These are phyloP conservation scores for Oryza brachyantha DNA, from an alignment of 176 grass and related monocot genomes.

Conservation along the genomic window DNA sequence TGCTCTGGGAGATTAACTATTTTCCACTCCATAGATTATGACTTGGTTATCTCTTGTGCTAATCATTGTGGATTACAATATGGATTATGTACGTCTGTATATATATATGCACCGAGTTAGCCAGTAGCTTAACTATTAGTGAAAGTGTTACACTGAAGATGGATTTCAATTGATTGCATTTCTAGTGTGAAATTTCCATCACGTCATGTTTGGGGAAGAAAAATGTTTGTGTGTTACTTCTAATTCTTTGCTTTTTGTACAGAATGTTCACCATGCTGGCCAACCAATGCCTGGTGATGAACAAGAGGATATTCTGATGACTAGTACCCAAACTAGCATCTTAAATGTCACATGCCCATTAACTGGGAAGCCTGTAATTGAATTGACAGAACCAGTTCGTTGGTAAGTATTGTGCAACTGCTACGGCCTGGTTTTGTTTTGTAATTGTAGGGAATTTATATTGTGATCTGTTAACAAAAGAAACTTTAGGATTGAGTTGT, in stretches of 20 bases:
- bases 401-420: slow-evolving; percentile 65
- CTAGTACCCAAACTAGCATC: slow-evolving; percentile 61
- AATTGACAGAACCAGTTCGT: slow-evolving; percentile 74
- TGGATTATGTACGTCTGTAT: neutral
- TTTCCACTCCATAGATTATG: neutral
- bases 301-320: slow-evolving; percentile 94
- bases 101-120: neutral
- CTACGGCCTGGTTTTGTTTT: neutral
- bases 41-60: neutral
- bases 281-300: slow-evolving; percentile 92
- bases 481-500: neutral
- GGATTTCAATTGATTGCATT: neutral
- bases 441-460: neutral
- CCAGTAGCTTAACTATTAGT: neutral
- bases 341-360: slow-evolving; percentile 67
- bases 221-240: neutral
- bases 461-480: neutral
- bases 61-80: neutral
- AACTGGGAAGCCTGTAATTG: slow-evolving; percentile 70
- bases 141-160: neutral
- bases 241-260: slow-evolving; percentile 16
- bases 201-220: neutral
- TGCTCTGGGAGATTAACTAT: no score
- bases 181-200: neutral
- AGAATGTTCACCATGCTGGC: slow-evolving; percentile 88